phyloP scores from a whole-genome alignment of 495 filamentous ascomycete species.

The Penicillium odoratum region DNA sequence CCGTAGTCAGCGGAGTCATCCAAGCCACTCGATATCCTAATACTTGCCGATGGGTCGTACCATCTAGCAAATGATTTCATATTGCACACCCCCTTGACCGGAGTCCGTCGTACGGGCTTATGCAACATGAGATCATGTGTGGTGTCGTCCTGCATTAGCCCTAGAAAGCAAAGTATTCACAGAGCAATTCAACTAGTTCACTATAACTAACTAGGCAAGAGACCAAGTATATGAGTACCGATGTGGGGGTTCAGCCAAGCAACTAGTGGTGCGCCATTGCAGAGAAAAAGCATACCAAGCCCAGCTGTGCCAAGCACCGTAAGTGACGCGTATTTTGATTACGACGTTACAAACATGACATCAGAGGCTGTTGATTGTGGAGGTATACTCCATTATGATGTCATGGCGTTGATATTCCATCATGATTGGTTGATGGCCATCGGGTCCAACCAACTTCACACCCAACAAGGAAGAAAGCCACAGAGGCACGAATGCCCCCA shows the following conservation, averaged over 20 bases:
- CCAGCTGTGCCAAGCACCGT: conserved; percentile 4
- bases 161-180: neutral
- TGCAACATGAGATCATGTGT: conserved; percentile 27
- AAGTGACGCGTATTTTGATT: conserved; percentile 5
- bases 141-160: conserved; percentile 12
- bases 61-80: neutral
- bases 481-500: conserved; percentile 13
- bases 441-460: conserved; percentile 16
- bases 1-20: neutral
- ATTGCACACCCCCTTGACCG: neutral
- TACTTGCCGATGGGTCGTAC: neutral
- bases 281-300: neutral
- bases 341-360: conserved; percentile 18
- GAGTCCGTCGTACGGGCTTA: conserved; percentile 4
- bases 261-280: neutral
- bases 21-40: neutral
- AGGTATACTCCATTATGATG: conserved; percentile 20
- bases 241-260: neutral
- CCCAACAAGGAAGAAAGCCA: conserved; percentile 14
- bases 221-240: neutral
- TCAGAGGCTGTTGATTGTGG: conserved; percentile 25
- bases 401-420: conserved; percentile 11
- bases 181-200: neutral
- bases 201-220: neutral
- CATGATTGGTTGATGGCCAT: conserved; percentile 17